A percentile compares a stretch with the other conserved stretches of the same genome.
Evolutionary conservation across 768 basidiomycete species (phyloP).

Genomic region (Tylopilus balloui): DNA sequence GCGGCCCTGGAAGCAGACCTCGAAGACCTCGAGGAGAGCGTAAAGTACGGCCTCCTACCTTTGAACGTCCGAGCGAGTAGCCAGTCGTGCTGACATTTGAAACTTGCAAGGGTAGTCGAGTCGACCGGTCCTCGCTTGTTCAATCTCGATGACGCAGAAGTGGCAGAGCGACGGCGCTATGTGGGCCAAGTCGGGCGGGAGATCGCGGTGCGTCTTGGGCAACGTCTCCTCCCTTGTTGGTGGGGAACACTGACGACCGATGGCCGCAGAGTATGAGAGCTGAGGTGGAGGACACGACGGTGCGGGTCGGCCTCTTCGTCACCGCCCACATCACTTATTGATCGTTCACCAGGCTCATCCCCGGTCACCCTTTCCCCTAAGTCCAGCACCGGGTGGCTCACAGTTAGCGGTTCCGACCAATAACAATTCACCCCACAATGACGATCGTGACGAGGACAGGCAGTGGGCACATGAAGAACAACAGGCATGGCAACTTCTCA

Average conservation of each 20-base stretch:
- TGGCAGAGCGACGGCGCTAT: constrained; percentile 69
- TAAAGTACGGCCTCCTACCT: constrained; percentile 53
- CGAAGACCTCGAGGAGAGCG: constrained; percentile 92
- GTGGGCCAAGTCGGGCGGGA: constrained; percentile 70
- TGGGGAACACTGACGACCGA: constrained; percentile 35
- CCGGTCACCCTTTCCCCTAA: constrained; percentile 16
- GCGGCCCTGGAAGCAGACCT: constrained; percentile 79
- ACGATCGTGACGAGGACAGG: constrained; percentile 59
- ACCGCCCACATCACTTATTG: background rate
- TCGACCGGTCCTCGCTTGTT: constrained; percentile 79
- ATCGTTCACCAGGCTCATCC: constrained; percentile 3
- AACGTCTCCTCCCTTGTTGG: background rate
- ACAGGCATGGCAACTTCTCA: constrained; percentile 45
- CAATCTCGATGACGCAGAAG: constrained; percentile 75
- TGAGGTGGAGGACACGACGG: constrained; percentile 41
- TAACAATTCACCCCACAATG: constrained; percentile 13
- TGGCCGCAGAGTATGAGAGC: constrained; percentile 67
- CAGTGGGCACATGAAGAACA: constrained; percentile 87
- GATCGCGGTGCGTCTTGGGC: constrained; percentile 61
- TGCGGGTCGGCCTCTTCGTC: constrained; percentile 1
- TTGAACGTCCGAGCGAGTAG: background rate
- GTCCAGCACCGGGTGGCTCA: constrained; percentile 17
- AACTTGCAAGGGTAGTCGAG: constrained; percentile 69
- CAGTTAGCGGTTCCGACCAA: constrained; percentile 11
- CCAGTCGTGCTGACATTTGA: constrained; percentile 3